These are phyloP conservation scores for Podila epigama DNA, from an alignment of 192 early-diverging fungal genomes.

Conservation along the genomic window DNA sequence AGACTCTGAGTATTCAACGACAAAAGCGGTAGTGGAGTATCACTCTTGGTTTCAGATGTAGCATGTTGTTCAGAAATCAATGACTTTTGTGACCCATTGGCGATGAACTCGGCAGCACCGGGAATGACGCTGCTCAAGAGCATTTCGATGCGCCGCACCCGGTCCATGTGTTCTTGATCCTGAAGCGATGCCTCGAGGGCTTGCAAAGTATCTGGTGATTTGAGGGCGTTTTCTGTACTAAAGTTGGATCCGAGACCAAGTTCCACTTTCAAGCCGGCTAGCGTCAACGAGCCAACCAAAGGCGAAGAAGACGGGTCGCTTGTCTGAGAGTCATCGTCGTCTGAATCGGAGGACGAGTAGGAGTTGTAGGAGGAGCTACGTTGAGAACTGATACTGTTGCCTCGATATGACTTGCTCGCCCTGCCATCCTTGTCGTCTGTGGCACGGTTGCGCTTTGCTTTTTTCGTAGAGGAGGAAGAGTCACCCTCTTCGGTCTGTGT, in stretches of 20 bases:
- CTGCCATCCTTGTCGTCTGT: constrained; percentile 18
- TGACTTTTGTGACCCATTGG: constrained; percentile 7
- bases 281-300: constrained; percentile 10
- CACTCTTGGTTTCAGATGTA: background rate
- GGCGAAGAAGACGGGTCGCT: constrained; percentile 11
- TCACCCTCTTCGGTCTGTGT: background rate
- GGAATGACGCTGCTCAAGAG: constrained; percentile 28
- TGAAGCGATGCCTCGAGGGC: background rate
- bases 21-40: background rate
- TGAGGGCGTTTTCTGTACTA: background rate
- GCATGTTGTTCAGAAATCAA: background rate
- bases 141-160: constrained; percentile 27
- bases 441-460: constrained; percentile 14
- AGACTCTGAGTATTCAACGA: constrained; percentile 14
- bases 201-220: background rate
- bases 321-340: constrained; percentile 5
- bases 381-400: constrained; percentile 28
- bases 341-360: constrained; percentile 6
- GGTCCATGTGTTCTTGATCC: constrained; percentile 38
- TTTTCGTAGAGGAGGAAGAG: background rate
- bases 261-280: too few species aligned
- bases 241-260: constrained; percentile 3
- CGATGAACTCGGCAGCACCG: constrained; percentile 36
- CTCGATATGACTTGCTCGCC: constrained; percentile 23
- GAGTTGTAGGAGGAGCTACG: constrained; percentile 30